These are phyloP conservation scores for Leccinum imitatum DNA, from an alignment of 768 basidiomycete species.

Conservation along the genomic window DNA sequence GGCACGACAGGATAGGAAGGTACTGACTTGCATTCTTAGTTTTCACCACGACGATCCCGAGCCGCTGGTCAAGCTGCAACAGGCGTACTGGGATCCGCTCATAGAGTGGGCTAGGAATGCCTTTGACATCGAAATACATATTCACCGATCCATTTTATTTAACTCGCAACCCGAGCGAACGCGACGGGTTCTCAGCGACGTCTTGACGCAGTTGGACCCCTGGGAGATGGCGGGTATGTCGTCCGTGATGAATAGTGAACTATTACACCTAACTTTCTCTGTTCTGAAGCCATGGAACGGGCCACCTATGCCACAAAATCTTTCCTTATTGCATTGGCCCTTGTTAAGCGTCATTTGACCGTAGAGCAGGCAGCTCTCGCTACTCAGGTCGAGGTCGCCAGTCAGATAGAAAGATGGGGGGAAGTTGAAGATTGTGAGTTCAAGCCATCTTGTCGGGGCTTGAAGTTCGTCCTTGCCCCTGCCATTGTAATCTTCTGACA, in stretches of 20 bases:
- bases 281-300: slow-evolving; percentile 77
- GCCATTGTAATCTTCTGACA: slow-evolving; percentile 8
- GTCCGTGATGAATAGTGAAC: not conserved
- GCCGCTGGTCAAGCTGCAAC: slow-evolving; percentile 73
- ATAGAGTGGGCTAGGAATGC: slow-evolving; percentile 72
- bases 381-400: slow-evolving; percentile 88
- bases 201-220: slow-evolving; percentile 63
- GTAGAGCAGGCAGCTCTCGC: slow-evolving; percentile 85
- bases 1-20: not conserved
- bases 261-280: not conserved
- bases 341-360: slow-evolving; percentile 72
- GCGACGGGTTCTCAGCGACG: slow-evolving; percentile 52
- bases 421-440: slow-evolving; percentile 97
- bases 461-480: slow-evolving; percentile 3
- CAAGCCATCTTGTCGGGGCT: not conserved
- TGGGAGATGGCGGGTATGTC: slow-evolving; percentile 89
- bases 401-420: slow-evolving; percentile 98
- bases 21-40: slow-evolving; percentile 38
- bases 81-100: slow-evolving; percentile 85
- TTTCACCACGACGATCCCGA: slow-evolving; percentile 82
- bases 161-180: slow-evolving; percentile 71
- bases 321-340: slow-evolving; percentile 81
- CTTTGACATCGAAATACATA: slow-evolving; percentile 65
- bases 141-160: slow-evolving; percentile 70
- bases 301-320: slow-evolving; percentile 89